A percentile compares a stretch with the other conserved stretches of the same genome.
phyloP scores from a whole-genome alignment of 2,329 filamentous ascomycete genomes.

The Pseudopyricularia cyperi region DNA sequence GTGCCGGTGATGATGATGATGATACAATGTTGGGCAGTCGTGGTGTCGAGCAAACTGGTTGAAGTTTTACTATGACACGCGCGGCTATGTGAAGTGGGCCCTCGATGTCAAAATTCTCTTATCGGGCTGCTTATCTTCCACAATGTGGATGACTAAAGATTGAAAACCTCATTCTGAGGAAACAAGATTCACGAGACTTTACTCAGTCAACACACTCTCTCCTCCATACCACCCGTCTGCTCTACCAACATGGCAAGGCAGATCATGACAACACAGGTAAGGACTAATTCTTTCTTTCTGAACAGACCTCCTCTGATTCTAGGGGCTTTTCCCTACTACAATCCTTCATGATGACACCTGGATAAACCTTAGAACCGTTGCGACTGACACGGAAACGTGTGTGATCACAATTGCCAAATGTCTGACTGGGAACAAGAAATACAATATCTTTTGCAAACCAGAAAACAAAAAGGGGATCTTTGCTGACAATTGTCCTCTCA shows the following conservation, averaged over 20 bases:
- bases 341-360: slow-evolving; percentile 32
- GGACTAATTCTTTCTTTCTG: background rate
- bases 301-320: background rate
- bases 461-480: background rate
- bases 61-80: background rate
- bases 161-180: background rate
- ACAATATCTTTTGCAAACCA: background rate
- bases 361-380: slow-evolving; percentile 41
- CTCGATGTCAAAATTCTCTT: background rate
- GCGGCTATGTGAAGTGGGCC: background rate
- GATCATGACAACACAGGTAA: background rate
- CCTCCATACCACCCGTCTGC: background rate
- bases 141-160: background rate
- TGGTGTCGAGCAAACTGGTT: background rate
- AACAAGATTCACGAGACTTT: too few species aligned
- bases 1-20: background rate
- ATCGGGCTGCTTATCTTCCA: background rate
- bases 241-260: background rate
- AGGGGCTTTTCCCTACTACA: background rate
- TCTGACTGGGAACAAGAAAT: slow-evolving; percentile 10
- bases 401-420: slow-evolving; percentile 39
- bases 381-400: slow-evolving; percentile 39
- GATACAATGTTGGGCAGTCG: background rate
- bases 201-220: too few species aligned
- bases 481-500: background rate